Evolutionary conservation across 352 stramenopile genomes (phyloP).

Genomic region (Phytophthora pini): DNA sequence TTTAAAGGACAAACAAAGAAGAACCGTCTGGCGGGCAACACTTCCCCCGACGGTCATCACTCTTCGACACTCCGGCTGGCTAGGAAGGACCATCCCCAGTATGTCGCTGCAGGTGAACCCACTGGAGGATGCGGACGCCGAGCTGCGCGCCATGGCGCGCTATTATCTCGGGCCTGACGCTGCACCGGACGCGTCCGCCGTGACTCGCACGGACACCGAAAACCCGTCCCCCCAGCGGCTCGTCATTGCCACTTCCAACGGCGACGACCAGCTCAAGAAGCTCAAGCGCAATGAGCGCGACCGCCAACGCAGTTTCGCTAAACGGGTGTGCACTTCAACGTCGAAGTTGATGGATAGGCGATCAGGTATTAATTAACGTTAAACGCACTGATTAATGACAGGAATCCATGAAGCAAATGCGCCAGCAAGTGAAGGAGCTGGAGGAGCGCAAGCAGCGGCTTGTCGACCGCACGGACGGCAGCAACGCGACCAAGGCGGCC

Average conservation of each 20-base stretch:
- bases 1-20: too few species aligned
- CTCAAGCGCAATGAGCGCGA: constrained; percentile 65
- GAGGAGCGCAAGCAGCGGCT: constrained; percentile 52
- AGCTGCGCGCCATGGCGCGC: constrained; percentile 26
- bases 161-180: constrained; percentile 29
- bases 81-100: neutral
- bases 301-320: constrained; percentile 58
- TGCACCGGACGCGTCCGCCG: constrained; percentile 3
- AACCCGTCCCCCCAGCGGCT: constrained; percentile 19
- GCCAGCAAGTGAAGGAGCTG: constrained; percentile 46
- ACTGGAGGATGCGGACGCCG: constrained; percentile 11
- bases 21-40: constrained; percentile 1
- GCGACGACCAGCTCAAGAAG: constrained; percentile 39
- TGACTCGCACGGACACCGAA: constrained; percentile 4
- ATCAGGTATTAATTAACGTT: constrained; percentile 8
- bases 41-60: constrained; percentile 24
- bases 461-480: constrained; percentile 29
- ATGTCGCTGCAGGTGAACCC: constrained; percentile 11
- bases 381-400: constrained; percentile 10
- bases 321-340: constrained; percentile 43
- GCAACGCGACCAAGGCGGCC: neutral
- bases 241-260: neutral
- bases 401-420: constrained; percentile 66
- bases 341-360: constrained; percentile 3
- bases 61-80: constrained; percentile 8